A percentile compares a stretch with the other conserved stretches of the same genome.
Conservation (phyloP, 495 filamentous ascomycete genomes). For the Podospora bellae-mahoneyi region DNA sequence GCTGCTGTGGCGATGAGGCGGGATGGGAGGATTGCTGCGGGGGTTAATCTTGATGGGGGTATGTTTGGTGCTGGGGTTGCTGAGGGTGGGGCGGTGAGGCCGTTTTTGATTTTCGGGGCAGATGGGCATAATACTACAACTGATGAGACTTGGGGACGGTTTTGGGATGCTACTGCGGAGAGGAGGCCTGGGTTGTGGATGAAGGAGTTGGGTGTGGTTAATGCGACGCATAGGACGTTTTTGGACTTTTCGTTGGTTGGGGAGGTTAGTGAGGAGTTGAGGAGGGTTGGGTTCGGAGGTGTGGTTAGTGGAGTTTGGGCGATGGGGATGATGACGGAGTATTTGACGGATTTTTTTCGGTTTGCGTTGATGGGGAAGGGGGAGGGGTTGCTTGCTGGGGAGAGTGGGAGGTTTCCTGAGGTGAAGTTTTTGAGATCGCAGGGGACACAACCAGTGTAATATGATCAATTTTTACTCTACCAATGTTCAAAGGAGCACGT, state of each 20-base stretch:
- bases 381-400: background rate
- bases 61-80: constrained; percentile 14
- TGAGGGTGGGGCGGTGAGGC: background rate
- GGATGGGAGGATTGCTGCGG: background rate
- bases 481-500: too few species aligned
- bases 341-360: background rate
- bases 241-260: constrained; percentile 7
- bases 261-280: background rate
- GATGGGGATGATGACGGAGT: background rate
- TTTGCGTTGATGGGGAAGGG: background rate
- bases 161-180: background rate
- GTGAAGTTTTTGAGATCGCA: background rate
- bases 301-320: background rate
- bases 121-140: background rate
- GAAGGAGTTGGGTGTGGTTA: constrained; percentile 8
- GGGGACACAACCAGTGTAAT: background rate
- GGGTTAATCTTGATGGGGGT: constrained; percentile 12
- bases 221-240: constrained; percentile 1
- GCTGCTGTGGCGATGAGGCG: background rate
- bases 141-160: background rate
- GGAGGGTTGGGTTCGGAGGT: background rate
- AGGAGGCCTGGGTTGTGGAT: background rate
- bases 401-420: background rate
- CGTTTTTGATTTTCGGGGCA: constrained; percentile 8
- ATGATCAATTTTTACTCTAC: too few species aligned